phyloP scores from a whole-genome alignment of 768 basidiomycete genomes.

The Polyporus arcularius region DNA sequence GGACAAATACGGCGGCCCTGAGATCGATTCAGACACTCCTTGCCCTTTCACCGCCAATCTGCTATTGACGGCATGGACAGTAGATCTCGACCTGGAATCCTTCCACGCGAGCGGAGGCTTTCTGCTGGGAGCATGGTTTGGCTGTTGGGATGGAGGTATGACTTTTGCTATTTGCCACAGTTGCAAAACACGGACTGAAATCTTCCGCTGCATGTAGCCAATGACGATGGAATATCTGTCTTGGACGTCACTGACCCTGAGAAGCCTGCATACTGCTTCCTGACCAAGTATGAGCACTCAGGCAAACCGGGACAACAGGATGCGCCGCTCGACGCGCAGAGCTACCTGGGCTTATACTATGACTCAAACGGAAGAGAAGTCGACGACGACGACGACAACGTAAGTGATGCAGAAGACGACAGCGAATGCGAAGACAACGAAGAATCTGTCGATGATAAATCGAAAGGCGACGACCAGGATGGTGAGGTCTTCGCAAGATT shows the following conservation, averaged over 20 bases:
- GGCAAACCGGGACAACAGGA: background rate
- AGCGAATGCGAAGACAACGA: too few species aligned
- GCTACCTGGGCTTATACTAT: conserved; percentile 9
- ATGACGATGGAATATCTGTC: conserved; percentile 38
- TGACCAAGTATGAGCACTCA: background rate
- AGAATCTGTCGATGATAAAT: too few species aligned
- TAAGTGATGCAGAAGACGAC: too few species aligned
- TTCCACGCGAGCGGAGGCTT: conserved; percentile 20
- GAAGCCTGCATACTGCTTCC: conserved; percentile 33
- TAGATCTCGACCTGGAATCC: conserved; percentile 25
- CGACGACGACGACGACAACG: too few species aligned
- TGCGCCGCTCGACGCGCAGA: conserved; percentile 2
- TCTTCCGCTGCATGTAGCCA: conserved; percentile 25
- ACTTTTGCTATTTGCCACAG: background rate
- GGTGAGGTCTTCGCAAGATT: too few species aligned
- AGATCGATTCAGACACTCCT: conserved; percentile 25
- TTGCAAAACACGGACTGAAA: background rate
- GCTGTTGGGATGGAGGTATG: conserved; percentile 29
- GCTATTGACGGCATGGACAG: conserved; percentile 31
- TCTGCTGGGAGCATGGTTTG: conserved; percentile 27
- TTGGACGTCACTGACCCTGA: conserved; percentile 34
- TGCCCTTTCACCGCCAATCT: conserved; percentile 37
- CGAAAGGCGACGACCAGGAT: too few species aligned
- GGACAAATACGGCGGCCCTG: conserved; percentile 30
- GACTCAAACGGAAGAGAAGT: too few species aligned